Conservation (phyloP, 768 basidiomycete species). For the Mycena venus region DNA sequence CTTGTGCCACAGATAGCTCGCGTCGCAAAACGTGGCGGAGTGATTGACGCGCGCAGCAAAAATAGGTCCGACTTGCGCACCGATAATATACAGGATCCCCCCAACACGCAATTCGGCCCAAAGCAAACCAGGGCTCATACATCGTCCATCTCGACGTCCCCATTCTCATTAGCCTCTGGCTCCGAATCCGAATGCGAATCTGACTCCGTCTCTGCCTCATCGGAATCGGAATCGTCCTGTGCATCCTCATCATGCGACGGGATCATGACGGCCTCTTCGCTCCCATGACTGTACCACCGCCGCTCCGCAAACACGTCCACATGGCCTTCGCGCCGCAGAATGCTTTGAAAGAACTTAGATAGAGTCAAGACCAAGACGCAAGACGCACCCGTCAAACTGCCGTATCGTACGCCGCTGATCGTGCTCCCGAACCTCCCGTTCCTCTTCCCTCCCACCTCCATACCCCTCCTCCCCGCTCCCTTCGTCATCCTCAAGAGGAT, state of each 20-base stretch:
- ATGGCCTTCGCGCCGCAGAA: background rate
- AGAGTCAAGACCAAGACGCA: background rate
- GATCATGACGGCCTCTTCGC: background rate
- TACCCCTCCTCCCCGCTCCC: background rate
- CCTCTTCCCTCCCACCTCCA: background rate
- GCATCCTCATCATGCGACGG: background rate
- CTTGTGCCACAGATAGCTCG: too few species aligned
- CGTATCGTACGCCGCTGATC: conserved; percentile 8
- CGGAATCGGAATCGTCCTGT: background rate
- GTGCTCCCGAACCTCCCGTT: background rate
- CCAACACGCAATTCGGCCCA: background rate
- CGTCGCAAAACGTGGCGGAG: too few species aligned
- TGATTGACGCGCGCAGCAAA: too few species aligned
- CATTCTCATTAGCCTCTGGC: background rate
- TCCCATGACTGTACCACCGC: background rate
- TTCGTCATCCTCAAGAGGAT: conserved; percentile 1
- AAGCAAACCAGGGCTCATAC: background rate
- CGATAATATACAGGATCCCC: too few species aligned
- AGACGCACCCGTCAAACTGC: conserved; percentile 25
- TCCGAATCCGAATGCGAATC: background rate
- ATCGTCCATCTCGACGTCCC: background rate
- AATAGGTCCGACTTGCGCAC: too few species aligned
- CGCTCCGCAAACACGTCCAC: conserved; percentile 21
- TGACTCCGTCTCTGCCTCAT: background rate
- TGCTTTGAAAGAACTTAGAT: background rate